Evolutionary conservation across 139 green algal genomes (phyloP).

Genomic region (Tetraselmis chui): DNA sequence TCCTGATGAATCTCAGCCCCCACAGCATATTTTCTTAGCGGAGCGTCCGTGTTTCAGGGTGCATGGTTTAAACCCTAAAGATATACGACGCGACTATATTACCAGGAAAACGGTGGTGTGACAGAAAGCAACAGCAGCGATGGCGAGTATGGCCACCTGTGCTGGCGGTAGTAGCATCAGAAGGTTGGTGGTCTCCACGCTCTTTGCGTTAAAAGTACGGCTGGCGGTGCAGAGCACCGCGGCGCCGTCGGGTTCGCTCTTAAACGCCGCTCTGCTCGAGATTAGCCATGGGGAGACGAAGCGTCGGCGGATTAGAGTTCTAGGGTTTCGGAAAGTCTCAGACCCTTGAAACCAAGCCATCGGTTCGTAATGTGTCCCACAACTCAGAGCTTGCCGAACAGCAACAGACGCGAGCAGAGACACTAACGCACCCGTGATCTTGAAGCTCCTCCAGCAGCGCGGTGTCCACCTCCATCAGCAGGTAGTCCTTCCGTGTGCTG

Average conservation of each 20-base stretch:
- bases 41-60: no score
- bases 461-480: constrained; percentile 30
- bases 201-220: constrained; percentile 38
- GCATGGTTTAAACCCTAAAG: no score
- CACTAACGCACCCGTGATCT: constrained; percentile 14
- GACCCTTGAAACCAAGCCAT: no score
- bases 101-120: no score
- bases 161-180: constrained; percentile 33
- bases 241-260: constrained; percentile 25
- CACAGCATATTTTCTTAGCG: no score
- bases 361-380: background rate
- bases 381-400: background rate
- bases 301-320: no score
- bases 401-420: background rate
- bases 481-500: background rate
- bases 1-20: no score
- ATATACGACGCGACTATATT: no score
- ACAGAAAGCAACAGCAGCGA: no score
- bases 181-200: constrained; percentile 48
- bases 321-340: no score
- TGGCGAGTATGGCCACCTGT: constrained; percentile 11
- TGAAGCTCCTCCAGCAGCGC: constrained; percentile 21
- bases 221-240: constrained; percentile 39
- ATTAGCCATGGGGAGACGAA: no score
- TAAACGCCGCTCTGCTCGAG: constrained; percentile 43